Conservation (phyloP, 441 rosid genomes). For the Iberis amara region DNA sequence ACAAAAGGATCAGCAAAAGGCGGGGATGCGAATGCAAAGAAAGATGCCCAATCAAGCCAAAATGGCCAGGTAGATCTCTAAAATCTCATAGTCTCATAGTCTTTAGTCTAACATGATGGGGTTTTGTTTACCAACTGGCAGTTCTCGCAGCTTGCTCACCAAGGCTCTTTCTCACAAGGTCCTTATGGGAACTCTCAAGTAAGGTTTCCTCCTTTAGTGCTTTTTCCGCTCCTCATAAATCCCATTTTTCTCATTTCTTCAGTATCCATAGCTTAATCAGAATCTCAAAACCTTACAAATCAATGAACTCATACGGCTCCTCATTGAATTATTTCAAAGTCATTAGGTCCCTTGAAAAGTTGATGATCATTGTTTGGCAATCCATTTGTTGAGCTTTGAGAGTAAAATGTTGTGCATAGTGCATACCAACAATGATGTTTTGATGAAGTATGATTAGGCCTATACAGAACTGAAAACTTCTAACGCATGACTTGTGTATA, state of each 20-base stretch:
- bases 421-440: not conserved
- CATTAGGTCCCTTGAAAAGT: not conserved
- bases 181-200: slow-evolving; percentile 70
- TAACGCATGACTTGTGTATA: slow-evolving; percentile 4
- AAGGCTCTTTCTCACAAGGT: slow-evolving; percentile 62
- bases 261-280: not conserved
- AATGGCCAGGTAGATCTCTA: slow-evolving; percentile 51
- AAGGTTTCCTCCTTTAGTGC: slow-evolving; percentile 29
- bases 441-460: slow-evolving; percentile 1
- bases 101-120: slow-evolving; percentile 4
- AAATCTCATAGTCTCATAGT: not conserved
- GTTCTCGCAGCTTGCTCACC: slow-evolving; percentile 55
- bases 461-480: not conserved
- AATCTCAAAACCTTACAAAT: not conserved
- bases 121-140: slow-evolving; percentile 18
- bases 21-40: slow-evolving; percentile 63
- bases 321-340: not conserved
- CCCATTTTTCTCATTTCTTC: not conserved
- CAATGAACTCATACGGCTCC: no score
- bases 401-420: not conserved
- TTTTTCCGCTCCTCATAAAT: not conserved
- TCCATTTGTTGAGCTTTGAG: no score
- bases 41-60: slow-evolving; percentile 48
- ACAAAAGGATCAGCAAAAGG: slow-evolving; percentile 70
- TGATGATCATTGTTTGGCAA: not conserved